Conservation (phyloP, 768 basidiomycete species). For the Russula sp. region DNA sequence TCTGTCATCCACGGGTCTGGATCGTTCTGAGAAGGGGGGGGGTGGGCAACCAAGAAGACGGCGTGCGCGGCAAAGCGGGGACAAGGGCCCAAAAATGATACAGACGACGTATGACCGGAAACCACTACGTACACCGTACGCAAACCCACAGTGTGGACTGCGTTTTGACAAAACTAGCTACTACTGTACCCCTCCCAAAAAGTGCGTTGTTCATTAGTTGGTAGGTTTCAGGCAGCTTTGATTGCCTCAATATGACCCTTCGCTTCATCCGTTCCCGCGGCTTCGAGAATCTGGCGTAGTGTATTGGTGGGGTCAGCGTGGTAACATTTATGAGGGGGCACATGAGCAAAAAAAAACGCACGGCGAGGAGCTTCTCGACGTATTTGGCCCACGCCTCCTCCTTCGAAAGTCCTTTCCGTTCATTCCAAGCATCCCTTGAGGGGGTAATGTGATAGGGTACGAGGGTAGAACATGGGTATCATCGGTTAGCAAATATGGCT, state of each 20-base stretch:
- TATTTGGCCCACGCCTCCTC: constrained; percentile 71
- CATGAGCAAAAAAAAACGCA: constrained; percentile 32
- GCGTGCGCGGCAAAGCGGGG: constrained; percentile 13
- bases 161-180: too few species aligned
- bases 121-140: neutral
- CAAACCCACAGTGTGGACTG: too few species aligned
- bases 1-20: neutral
- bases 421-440: constrained; percentile 80
- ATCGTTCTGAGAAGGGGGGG: neutral
- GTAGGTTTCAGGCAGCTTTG: constrained; percentile 36
- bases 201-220: neutral
- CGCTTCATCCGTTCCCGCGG: constrained; percentile 41
- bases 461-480: neutral
- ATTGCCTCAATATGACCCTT: constrained; percentile 54
- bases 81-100: neutral
- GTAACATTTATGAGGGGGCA: constrained; percentile 1
- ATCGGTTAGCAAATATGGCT: constrained; percentile 1
- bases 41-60: neutral
- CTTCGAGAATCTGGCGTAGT: constrained; percentile 47
- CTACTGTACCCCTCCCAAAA: too few species aligned
- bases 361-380: constrained; percentile 66
- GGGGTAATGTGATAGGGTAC: neutral
- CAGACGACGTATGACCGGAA: neutral
- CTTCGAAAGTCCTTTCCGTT: constrained; percentile 58
- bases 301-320: constrained; percentile 12